These are phyloP conservation scores for Phytopythium montanum DNA, from an alignment of 352 stramenopile genomes.

Conservation along the genomic window DNA sequence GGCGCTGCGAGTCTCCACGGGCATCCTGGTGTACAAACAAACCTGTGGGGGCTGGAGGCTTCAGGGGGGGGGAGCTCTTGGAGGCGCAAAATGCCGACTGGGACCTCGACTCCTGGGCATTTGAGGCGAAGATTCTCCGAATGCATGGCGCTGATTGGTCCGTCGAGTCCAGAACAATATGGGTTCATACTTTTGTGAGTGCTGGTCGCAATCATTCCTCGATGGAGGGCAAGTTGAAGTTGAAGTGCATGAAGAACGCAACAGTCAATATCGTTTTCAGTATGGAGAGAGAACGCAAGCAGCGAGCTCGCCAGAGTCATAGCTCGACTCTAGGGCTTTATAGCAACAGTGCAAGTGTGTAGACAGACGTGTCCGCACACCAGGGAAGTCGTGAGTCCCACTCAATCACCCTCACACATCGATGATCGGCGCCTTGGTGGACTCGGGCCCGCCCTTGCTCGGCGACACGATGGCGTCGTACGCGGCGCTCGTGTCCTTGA, in stretches of 20 bases:
- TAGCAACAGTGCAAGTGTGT: not conserved
- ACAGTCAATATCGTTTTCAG: not conserved
- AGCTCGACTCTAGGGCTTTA: not conserved
- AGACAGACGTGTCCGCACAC: not conserved
- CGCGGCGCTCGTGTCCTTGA: slow-evolving; percentile 31
- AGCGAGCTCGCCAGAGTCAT: not conserved
- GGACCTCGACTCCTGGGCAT: too few relatives aligned
- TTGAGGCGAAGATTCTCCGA: slow-evolving; percentile 5
- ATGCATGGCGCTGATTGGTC: not conserved
- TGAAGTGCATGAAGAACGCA: too few relatives aligned
- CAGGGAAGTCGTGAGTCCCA: not conserved
- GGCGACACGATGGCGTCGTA: slow-evolving; percentile 10
- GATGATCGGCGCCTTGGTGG: slow-evolving; percentile 10
- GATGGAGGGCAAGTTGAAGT: too few relatives aligned
- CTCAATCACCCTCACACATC: not conserved
- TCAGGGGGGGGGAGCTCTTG: not conserved
- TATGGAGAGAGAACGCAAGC: not conserved
- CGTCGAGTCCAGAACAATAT: not conserved
- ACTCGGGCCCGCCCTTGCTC: slow-evolving; percentile 6
- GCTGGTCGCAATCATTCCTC: not conserved
- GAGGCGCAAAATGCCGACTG: not conserved
- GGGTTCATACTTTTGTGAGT: not conserved
- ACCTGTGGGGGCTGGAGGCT: not conserved
- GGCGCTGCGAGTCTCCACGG: slow-evolving; percentile 1
- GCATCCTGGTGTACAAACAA: slow-evolving; percentile 3